These are phyloP conservation scores for Dictyostelium intermedium DNA, from an alignment of 78 protist species.

Conservation along the genomic window DNA sequence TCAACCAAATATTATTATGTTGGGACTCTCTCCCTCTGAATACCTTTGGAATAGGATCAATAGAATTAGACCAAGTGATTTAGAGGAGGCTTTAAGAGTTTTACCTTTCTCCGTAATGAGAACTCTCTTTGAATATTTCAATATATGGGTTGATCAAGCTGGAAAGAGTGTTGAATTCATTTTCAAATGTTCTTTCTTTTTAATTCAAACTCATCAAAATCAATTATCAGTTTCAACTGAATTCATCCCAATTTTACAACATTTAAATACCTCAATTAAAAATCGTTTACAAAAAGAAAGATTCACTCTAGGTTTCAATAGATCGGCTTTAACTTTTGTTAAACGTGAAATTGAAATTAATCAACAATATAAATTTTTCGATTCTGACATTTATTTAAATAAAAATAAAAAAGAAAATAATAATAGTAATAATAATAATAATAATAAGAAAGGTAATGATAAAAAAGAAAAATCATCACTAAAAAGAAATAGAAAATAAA, in stretches of 20 bases:
- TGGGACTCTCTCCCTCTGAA: slow-evolving; percentile 10
- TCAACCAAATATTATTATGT: slow-evolving; percentile 17
- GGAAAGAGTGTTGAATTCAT: background rate
- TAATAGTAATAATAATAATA: background rate
- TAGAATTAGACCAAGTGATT: slow-evolving; percentile 31
- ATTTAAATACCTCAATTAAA: slow-evolving; percentile 20
- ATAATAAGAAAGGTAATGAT: background rate
- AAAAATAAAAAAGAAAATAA: background rate
- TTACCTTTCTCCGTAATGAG: slow-evolving; percentile 22
- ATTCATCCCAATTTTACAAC: background rate
- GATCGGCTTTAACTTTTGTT: slow-evolving; percentile 54
- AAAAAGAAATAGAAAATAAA: background rate
- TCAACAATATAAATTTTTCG: slow-evolving; percentile 49
- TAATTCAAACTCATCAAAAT: slow-evolving; percentile 62
- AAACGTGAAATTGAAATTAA: slow-evolving; percentile 63
- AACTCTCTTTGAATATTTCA: background rate
- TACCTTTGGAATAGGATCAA: slow-evolving; percentile 34
- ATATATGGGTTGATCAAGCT: background rate
- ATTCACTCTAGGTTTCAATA: slow-evolving; percentile 68
- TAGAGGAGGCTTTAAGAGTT: slow-evolving; percentile 26
- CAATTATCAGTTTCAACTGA: slow-evolving; percentile 35
- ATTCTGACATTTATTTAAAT: background rate
- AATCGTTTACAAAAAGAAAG: slow-evolving; percentile 8
- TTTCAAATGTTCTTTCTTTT: slow-evolving; percentile 65
- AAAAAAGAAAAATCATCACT: background rate